phyloP scores from a whole-genome alignment of 73 alveolate species.

The Uronychia setigera region DNA sequence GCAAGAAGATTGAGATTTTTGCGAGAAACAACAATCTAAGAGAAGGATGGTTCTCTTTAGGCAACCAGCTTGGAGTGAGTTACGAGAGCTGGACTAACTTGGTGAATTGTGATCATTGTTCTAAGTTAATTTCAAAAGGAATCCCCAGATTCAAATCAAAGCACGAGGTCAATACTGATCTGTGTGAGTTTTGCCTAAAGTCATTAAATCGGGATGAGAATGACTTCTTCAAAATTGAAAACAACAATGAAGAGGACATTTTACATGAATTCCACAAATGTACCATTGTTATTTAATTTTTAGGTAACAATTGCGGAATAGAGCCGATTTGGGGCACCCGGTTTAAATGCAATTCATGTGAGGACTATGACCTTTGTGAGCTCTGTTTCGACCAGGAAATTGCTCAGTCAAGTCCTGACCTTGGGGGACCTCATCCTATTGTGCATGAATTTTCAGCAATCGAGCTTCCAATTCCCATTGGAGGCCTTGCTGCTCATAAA shows the following conservation, averaged over 20 bases:
- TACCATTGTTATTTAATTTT: background rate
- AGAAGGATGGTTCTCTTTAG: constrained; percentile 88
- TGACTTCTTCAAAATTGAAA: constrained; percentile 22
- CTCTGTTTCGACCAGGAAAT: constrained; percentile 51
- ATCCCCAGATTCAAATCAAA: constrained; percentile 70
- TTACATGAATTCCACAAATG: constrained; percentile 88
- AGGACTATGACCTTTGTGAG: constrained; percentile 86
- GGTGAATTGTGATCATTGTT: constrained; percentile 78
- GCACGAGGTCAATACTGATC: constrained; percentile 66
- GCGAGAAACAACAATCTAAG: constrained; percentile 92
- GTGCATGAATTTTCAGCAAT: constrained; percentile 72
- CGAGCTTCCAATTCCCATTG: constrained; percentile 80
- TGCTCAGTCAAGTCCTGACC: constrained; percentile 8
- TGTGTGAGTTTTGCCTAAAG: constrained; percentile 67
- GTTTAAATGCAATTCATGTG: constrained; percentile 83
- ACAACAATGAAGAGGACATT: constrained; percentile 33
- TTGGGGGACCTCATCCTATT: constrained; percentile 10
- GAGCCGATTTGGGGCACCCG: constrained; percentile 94
- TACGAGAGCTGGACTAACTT: constrained; percentile 77
- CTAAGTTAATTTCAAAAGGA: constrained; percentile 54
- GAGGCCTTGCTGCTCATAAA: constrained; percentile 87
- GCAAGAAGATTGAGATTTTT: constrained; percentile 84
- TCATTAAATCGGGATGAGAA: background rate
- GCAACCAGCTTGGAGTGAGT: constrained; percentile 87
- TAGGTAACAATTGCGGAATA: constrained; percentile 69